A percentile compares a stretch with the other conserved stretches of the same genome.
These are phyloP conservation scores for Fusarium keratoplasticum DNA, from an alignment of 2,329 filamentous ascomycete genomes.

Conservation along the genomic window DNA sequence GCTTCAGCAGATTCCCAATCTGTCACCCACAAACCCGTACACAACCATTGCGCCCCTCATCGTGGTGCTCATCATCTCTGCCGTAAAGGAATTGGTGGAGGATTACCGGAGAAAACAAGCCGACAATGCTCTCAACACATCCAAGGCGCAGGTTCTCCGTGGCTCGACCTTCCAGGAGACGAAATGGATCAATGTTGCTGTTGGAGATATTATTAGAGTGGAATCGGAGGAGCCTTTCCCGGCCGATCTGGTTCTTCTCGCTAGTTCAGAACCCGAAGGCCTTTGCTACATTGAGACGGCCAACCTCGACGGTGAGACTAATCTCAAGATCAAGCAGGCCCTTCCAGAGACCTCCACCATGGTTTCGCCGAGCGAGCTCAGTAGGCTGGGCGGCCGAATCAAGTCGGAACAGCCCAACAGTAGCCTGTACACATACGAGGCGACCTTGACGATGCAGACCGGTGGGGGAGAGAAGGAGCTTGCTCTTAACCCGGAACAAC, in stretches of 20 bases:
- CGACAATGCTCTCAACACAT: conserved; percentile 88
- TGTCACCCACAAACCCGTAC: conserved; percentile 94
- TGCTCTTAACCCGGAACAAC: conserved; percentile 88
- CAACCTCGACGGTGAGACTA: conserved; percentile 97
- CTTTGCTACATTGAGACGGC: conserved; percentile 99
- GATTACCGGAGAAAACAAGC: conserved; percentile 91
- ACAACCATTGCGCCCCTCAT: conserved; percentile 96
- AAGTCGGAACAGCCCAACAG: conserved; percentile 98
- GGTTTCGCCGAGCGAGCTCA: conserved; percentile 88
- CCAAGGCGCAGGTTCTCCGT: conserved; percentile 83
- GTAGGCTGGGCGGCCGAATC: conserved; percentile 85
- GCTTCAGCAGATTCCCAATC: conserved; percentile 92
- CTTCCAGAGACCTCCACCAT: conserved; percentile 91
- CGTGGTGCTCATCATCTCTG: conserved; percentile 93
- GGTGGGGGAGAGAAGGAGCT: conserved; percentile 95
- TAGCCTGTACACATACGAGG: conserved; percentile 98
- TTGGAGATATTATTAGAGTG: conserved; percentile 93
- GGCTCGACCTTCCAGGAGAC: conserved; percentile 87
- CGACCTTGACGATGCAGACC: conserved; percentile 89
- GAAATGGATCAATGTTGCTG: conserved; percentile 92
- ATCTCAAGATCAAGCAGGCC: conserved; percentile 98
- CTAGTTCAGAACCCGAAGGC: conserved; percentile 96
- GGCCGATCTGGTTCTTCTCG: conserved; percentile 90
- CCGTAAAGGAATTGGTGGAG: conserved; percentile 92
- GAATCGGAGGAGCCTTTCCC: conserved; percentile 96